phyloP scores from a whole-genome alignment of 225 moss, liverwort and hornwort genomes.

The Rhytidiadelphus loreus region DNA sequence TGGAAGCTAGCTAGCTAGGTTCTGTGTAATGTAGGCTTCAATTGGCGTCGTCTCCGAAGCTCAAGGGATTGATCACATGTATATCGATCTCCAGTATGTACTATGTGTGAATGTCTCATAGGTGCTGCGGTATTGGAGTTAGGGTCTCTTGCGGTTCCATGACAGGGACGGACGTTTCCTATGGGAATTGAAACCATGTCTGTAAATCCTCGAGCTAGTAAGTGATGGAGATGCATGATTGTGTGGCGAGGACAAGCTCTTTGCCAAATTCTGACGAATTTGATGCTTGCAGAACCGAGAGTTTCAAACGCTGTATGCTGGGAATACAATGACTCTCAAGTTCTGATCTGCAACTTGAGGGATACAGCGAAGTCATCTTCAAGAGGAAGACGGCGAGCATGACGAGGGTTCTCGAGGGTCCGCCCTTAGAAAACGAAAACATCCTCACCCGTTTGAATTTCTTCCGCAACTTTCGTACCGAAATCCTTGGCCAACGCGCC shows the following conservation, averaged over 20 bases:
- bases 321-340: not conserved
- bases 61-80: not conserved
- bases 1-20: not conserved
- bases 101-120: not conserved
- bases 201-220: not conserved
- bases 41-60: not conserved
- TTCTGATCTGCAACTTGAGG: not conserved
- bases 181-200: not conserved
- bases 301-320: not conserved
- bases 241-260: not conserved
- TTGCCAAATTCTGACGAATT: not conserved
- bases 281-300: not conserved
- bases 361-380: not conserved
- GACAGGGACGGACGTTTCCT: not conserved
- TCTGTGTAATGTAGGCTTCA: not conserved
- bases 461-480: conserved; percentile 22
- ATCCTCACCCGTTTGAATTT: conserved; percentile 8
- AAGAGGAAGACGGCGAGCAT: not conserved
- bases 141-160: not conserved
- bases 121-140: not conserved
- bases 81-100: not conserved
- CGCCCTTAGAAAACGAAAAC: not conserved
- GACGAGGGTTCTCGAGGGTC: conserved; percentile 22
- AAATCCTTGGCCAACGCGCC: conserved; percentile 50
- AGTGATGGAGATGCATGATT: not conserved